Base-by-base conservation (phyloP, 2,329 filamentous ascomycete species). In the Pseudogymnoascus sp. region DNA sequence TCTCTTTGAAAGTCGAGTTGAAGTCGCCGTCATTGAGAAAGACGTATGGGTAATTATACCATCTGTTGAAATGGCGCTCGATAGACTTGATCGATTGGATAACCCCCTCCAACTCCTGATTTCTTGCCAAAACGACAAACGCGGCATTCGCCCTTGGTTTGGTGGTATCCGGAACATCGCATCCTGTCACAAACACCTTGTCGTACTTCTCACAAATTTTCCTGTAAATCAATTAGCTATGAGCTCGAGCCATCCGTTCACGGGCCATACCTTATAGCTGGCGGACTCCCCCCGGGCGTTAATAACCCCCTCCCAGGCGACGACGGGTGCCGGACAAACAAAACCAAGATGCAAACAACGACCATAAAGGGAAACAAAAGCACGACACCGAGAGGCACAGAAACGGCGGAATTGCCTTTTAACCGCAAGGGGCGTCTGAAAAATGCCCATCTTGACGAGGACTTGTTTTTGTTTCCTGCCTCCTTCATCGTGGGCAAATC, bases 11-110 rank as follows among this genome's bases (percentile, higher is more conserved):
- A 11, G 87, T 90, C 72, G 91, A 86, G 77, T 97, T 93, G 83
- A 99, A 99, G 64, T 97, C 93, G 67, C 89, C 95, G 72, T 99
- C 93, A 77, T 99, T 99, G 69, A 99, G 81, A 76, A 99, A 97
- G 69, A 97, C 93, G 74, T 97, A 99, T 26, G 95, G 95, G 75
- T 99, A 99, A 77, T 97, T 86, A 75, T 92, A 99, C 93, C 93
- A 99, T 69, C 93, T 86, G 78, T 99, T 99, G 85, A 99, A 99
- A 77, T 99, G 95, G 70, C 95, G 86, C 80, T 99, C 95, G 69
- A 99, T 93, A 47, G 93, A 97, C 80, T 97, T 97, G 75, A 99
- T 84, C 8, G 95, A 97, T 76, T 97, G 91, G 68, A 99, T 86
- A 40, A 99, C 95, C 65, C 95, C 95, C 0, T 96, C 93, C 68